Evolutionary conservation across 805 yeast species (phyloP), one percentile per base, ranked within the genome.

Genomic region (Hanseniaspora lindneri): DNA sequence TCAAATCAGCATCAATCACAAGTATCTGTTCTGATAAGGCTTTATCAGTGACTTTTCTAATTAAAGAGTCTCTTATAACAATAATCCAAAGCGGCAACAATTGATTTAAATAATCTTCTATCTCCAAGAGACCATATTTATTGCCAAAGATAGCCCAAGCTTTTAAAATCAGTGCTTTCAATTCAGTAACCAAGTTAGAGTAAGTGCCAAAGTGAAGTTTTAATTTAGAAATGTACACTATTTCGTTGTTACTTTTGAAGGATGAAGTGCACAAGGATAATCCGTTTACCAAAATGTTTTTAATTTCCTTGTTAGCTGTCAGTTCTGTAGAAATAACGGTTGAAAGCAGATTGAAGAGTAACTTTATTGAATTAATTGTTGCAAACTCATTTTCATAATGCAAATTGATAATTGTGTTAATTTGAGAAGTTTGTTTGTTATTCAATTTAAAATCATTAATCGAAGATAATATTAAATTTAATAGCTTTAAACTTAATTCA

Each of bases 1-100:
- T 37, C 30, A 37, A 37, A 37, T 37, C 41, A n/a, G 23, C 41
- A 9, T 37, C 41, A n/a, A 37, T n/a, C 5, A 37, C 20, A 24
- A 37, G 25, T 7, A 37, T 23, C 4, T 28, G 27, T 13, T 35
- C 48, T 6, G 37, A 28, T 41, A 63, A 61, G 35, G 66, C 69
- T 43, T 67, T 71, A 56, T 80, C 59, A 56, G 77, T 70, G 0
- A 94, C 81, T 57, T 72, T 83, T 51, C 88, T 95, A 44, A 83
- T 72, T 50, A 92, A 61, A n/a, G 41, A 37, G 25, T 37, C 41
- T 24, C 41, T 23, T 14, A 37, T 37, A 0, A 82, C 71, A 4
- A 80, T 66, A 4, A 84, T 72, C 97, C 97, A 92, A 46, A 86
- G 64, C 0, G 95, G 83, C 0, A 77, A 73, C 49, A 92, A 69